phyloP scores from a whole-genome alignment of 768 basidiomycete species.

The Trametes cubensis region DNA sequence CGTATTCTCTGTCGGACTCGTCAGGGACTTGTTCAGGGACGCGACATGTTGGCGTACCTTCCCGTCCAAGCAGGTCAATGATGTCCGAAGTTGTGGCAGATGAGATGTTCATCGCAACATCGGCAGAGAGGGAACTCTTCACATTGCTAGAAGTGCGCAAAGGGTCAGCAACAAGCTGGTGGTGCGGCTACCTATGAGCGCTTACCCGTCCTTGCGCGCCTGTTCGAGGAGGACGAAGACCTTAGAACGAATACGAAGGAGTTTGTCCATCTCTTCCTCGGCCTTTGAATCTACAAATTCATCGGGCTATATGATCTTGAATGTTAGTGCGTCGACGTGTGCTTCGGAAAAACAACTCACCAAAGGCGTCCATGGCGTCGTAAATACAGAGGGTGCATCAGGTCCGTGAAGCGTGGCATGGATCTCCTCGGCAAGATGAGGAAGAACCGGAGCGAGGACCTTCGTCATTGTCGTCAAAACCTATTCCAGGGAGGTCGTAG shows the following conservation, averaged over 20 bases:
- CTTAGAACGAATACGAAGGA: conserved; percentile 61
- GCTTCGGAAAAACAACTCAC: conserved; percentile 44
- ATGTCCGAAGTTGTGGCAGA: conserved; percentile 31
- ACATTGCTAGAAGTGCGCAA: conserved; percentile 51
- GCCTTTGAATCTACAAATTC: conserved; percentile 66
- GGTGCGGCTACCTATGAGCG: background rate
- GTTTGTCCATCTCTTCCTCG: conserved; percentile 60
- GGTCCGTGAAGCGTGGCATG: conserved; percentile 42
- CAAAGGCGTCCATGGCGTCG: conserved; percentile 64
- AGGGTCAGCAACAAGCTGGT: background rate
- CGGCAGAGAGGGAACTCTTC: conserved; percentile 76
- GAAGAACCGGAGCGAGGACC: conserved; percentile 82
- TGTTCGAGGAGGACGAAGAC: conserved; percentile 74
- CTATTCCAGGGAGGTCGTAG: conserved; percentile 39
- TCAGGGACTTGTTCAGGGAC: background rate
- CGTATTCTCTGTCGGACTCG: conserved; percentile 48
- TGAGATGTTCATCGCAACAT: conserved; percentile 64
- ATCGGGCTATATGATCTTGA: conserved; percentile 40
- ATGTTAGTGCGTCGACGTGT: background rate
- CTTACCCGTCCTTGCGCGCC: conserved; percentile 76
- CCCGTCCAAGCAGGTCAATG: conserved; percentile 50
- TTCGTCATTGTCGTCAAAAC: conserved; percentile 66
- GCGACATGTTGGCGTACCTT: conserved; percentile 28
- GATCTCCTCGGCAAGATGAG: conserved; percentile 91
- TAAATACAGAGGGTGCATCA: conserved; percentile 65